Base-by-base conservation (phyloP, 345 rosid species). In the Laguncularia racemosa region DNA sequence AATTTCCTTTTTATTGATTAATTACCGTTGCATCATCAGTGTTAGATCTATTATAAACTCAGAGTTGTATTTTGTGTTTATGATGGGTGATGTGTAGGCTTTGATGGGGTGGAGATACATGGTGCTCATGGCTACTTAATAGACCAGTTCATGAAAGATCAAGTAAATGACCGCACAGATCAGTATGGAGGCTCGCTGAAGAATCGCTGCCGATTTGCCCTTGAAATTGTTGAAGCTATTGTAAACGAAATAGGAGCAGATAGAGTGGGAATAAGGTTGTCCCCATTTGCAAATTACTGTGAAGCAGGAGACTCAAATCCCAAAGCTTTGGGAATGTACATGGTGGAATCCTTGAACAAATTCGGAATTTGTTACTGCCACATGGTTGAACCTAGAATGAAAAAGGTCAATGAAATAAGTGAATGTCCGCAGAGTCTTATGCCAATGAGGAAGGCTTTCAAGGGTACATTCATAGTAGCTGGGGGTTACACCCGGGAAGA, bases 81-180 rank as follows among this genome's bases (percentile, higher is more conserved):
- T 12, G 61, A n/a, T n/a, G n/a, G 45, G 16, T 46, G 6, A 13
- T 13, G 19, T 49, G 14, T 16, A 88, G 89, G 92, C 16, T 85
- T 85, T 14, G 93, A 85, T 47, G 92, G 92, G 5, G 84, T 88
- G n/a, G 96, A 88, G 71, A 79, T 88, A 60, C 96, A 83, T 16
- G 93, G 88, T 0, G 90, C 93, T 56, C 68, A 88, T 47, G 93
- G 96, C 43, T 79, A 76, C 67, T 61, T 85, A 23, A 63, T 83
- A 4, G 93, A 85, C 17, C 90, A 85, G 66, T 85, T 88, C 70
- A 15, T 85, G 79, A 88, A 88, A 56, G 93, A 83, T 66, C 73
- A 76, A 16, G 80, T 78, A 20, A 88, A 88, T n/a, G 93, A 88
- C 46, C 65, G 96, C 6, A 83, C 88, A 0, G 90, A 81, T 50